These are phyloP conservation scores for Gardenia jasminoides DNA, from an alignment of 257 asterid genomes.

Conservation along the genomic window DNA sequence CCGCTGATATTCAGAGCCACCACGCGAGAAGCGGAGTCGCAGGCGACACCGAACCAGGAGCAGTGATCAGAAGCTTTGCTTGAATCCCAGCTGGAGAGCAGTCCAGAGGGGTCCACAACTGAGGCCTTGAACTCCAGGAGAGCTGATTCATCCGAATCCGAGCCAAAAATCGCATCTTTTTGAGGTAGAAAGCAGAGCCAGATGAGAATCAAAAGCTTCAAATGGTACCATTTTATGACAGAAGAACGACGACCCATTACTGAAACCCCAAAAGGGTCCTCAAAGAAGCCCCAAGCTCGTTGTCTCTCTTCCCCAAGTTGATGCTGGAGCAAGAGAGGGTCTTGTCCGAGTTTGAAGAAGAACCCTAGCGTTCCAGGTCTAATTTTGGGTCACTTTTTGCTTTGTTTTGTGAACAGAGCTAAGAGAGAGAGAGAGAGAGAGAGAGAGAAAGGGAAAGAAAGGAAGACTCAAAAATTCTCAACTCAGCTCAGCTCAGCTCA, in stretches of 20 bases:
- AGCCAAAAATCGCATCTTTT: constrained; percentile 33
- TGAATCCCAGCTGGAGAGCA: constrained; percentile 62
- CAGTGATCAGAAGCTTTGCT: constrained; percentile 49
- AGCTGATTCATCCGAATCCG: constrained; percentile 77
- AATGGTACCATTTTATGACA: constrained; percentile 54
- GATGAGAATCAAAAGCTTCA: constrained; percentile 58
- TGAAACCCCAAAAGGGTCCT: constrained; percentile 49
- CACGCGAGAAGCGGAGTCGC: constrained; percentile 68
- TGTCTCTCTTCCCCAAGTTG: constrained; percentile 21
- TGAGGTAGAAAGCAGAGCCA: constrained; percentile 46
- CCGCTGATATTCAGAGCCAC: constrained; percentile 67
- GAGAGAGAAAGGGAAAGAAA: constrained; percentile 19
- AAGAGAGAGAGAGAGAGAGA: constrained; percentile 29
- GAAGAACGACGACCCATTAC: constrained; percentile 67
- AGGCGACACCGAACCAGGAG: constrained; percentile 72
- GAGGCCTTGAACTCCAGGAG: constrained; percentile 74
- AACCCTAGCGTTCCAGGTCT: constrained; percentile 38
- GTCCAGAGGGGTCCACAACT: constrained; percentile 60
- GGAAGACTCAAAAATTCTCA: neutral
- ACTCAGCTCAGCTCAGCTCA: constrained; percentile 14
- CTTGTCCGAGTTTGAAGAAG: constrained; percentile 12
- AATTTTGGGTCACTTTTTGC: constrained; percentile 32
- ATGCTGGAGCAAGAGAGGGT: constrained; percentile 3
- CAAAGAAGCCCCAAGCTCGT: constrained; percentile 32
- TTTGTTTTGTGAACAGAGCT: constrained; percentile 31